Evolutionary conservation across 371 early-diverging fungal genomes (phyloP).

Genomic region (Mucor sp.): DNA sequence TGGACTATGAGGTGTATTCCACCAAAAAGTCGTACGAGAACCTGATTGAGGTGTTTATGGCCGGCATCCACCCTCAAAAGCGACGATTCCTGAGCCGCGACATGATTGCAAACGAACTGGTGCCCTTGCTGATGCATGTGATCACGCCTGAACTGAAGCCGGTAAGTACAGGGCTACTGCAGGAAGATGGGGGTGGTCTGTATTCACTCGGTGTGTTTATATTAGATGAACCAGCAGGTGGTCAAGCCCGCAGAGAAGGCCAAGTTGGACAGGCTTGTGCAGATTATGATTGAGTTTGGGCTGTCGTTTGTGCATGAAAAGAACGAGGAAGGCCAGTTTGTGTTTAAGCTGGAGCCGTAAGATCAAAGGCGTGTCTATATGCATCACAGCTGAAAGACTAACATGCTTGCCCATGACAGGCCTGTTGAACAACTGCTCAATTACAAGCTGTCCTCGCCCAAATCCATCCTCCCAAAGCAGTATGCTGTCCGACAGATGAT

Average conservation of each 20-base stretch:
- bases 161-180: constrained; percentile 45
- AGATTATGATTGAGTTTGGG: constrained; percentile 77
- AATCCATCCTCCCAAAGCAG: constrained; percentile 57
- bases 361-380: constrained; percentile 15
- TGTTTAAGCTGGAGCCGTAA: constrained; percentile 82
- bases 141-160: constrained; percentile 76
- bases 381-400: too few species aligned
- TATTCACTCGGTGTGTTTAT: not conserved
- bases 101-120: constrained; percentile 57
- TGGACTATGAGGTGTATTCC: constrained; percentile 69
- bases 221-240: constrained; percentile 69
- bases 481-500: constrained; percentile 80
- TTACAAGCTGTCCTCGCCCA: constrained; percentile 39
- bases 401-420: constrained; percentile 22
- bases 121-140: constrained; percentile 72
- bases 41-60: constrained; percentile 54
- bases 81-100: constrained; percentile 52
- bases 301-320: constrained; percentile 74
- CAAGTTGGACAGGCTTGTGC: constrained; percentile 64
- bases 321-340: constrained; percentile 67
- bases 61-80: constrained; percentile 52
- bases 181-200: not conserved
- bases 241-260: constrained; percentile 71
- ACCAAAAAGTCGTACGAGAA: constrained; percentile 59
- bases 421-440: constrained; percentile 60